Evolutionary conservation across 176 grass and related monocot genomes (phyloP).

Genomic region (Thalia dealbata): DNA sequence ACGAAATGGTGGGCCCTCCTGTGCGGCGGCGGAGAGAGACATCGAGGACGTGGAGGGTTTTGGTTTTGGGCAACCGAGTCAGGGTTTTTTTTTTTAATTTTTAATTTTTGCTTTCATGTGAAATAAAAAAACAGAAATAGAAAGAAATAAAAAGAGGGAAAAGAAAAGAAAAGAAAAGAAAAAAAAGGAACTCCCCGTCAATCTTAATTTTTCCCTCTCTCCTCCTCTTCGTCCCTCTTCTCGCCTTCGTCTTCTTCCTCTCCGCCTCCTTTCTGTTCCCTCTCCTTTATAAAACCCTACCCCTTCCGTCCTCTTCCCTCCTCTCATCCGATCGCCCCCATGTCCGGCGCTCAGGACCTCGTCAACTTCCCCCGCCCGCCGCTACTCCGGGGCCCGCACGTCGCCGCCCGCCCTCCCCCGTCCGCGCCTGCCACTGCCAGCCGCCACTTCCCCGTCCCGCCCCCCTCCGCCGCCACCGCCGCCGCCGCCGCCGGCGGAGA

Average conservation of each 20-base stretch:
- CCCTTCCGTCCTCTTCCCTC: neutral
- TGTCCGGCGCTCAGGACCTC: neutral
- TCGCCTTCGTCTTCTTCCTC: neutral
- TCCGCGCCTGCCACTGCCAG: neutral
- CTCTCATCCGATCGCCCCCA: constrained; percentile 1
- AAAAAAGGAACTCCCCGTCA: neutral
- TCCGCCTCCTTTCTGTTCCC: neutral
- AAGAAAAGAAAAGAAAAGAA: neutral
- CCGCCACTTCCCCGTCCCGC: neutral
- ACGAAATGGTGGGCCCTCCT: too few relatives aligned
- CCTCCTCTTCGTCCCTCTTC: neutral
- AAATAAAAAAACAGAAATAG: neutral
- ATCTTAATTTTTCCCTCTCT: constrained; percentile 5
- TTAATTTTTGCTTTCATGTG: too few relatives aligned
- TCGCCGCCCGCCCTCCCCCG: neutral
- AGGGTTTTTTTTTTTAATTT: neutral
- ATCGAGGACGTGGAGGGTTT: neutral
- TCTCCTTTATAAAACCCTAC: constrained; percentile 1
- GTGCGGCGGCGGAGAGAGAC: neutral
- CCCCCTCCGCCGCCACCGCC: neutral
- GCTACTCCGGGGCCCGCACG: neutral
- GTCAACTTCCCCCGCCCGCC: neutral
- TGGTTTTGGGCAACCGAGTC: neutral
- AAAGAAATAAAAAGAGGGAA: neutral
- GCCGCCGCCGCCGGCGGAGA: neutral